Base-by-base conservation (phyloP, 768 basidiomycete species). In the Trametes cubensis region DNA sequence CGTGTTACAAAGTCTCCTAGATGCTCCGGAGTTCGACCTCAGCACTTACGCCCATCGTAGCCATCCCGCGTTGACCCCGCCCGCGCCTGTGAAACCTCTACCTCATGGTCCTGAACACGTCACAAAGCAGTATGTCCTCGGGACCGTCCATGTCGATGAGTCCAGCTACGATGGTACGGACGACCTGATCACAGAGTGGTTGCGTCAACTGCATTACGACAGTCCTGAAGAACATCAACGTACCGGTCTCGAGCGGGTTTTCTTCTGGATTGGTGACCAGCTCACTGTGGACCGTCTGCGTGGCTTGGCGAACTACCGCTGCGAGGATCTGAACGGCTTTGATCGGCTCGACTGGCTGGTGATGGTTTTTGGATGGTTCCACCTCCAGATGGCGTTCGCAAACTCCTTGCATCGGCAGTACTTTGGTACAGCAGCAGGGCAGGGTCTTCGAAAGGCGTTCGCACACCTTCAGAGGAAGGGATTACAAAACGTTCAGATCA, bases 371-470 rank as follows among this genome's bases (percentile, higher is more conserved):
- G 76, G 80, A 0, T 82, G 78, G 78, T 72, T 82, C 17, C 79
- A 82, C 57, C 60, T 73, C 0, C 42, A 65, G 26, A 79, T 82
- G 73, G 78, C 78, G 5, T 73, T 73, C 53, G 77, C 72, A 4
- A 73, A 75, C 45, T 78, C 78, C 0, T 48, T 81, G 0, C 76
- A 81, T 58, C 73, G 75, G 45, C 80, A 81, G 55, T 81, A 79
- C 62, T 68, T 74, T 4, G 76, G 76, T 0, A 77, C 76, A 0
- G 40, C 26, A 23, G 47, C 55, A 2, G 63, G 62, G 0, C 18
- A n/a, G 11, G 70, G 71, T 1, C 65, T 74, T 2, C 54, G 58
- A 23, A 66, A 69, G 14, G 69, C 65, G 3, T 66, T 71, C 40
- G 67, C 63, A 7, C 8, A 68, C 3, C 63, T 73, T 1, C 55